A percentile compares a stretch with the other conserved stretches of the same genome.
Conservation (phyloP, 768 basidiomycete species). For the Artomyces pyxidatus region DNA sequence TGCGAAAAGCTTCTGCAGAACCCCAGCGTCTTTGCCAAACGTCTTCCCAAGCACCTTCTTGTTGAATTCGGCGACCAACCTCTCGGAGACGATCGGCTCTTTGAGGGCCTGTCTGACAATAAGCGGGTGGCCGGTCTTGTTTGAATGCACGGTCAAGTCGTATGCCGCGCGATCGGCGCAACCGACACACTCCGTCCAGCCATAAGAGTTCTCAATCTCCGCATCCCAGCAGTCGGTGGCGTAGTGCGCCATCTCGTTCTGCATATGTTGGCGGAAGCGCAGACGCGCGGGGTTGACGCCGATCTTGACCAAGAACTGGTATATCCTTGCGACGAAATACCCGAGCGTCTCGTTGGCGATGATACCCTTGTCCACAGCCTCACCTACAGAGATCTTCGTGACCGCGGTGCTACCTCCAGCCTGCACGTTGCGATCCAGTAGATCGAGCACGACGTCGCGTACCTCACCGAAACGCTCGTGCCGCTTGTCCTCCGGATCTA, state of each 20-base stretch:
- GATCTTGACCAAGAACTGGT: conserved; percentile 82
- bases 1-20: conserved; percentile 55
- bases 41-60: conserved; percentile 86
- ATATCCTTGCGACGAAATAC: conserved; percentile 92
- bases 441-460: conserved; percentile 60
- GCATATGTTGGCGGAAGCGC: conserved; percentile 97
- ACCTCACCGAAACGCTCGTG: conserved; percentile 82
- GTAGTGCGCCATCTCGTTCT: conserved; percentile 99
- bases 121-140: conserved; percentile 75
- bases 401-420: conserved; percentile 59
- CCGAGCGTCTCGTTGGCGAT: conserved; percentile 97
- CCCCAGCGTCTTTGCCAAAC: conserved; percentile 75
- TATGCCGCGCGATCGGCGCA: conserved; percentile 98
- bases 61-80: conserved; percentile 71
- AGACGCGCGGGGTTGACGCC: conserved; percentile 79
- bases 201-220: conserved; percentile 85
- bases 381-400: conserved; percentile 68
- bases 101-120: conserved; percentile 82
- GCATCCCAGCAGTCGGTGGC: conserved; percentile 99
- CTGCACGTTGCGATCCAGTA: conserved; percentile 85
- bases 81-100: conserved; percentile 78
- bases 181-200: conserved; percentile 98
- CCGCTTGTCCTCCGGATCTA: conserved; percentile 87
- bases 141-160: conserved; percentile 85
- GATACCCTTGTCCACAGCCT: conserved; percentile 77